Percentiles rank a stretch among this genome's conserved stretches.
These are phyloP conservation scores for Scopulariopsis brevicaulis DNA, from an alignment of 2,329 filamentous ascomycete species.

Conservation along the genomic window DNA sequence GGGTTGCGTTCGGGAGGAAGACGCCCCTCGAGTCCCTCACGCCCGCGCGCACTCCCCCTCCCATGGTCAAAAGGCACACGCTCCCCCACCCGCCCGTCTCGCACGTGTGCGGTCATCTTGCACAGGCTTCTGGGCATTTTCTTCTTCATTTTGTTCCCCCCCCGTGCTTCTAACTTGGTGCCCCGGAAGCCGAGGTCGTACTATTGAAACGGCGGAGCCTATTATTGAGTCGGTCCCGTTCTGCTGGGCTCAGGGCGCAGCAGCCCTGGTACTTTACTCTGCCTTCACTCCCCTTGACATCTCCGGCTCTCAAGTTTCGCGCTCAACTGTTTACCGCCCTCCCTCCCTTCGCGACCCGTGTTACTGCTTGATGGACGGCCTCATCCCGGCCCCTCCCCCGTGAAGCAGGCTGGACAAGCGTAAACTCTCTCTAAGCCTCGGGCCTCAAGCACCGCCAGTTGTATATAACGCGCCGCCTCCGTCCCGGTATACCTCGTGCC, in stretches of 20 bases:
- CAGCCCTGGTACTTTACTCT: not conserved
- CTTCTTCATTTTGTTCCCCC: too few relatives aligned
- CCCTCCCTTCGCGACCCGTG: not conserved
- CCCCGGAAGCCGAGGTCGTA: too few relatives aligned
- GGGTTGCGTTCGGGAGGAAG: too few relatives aligned
- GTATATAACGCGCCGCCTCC: not conserved
- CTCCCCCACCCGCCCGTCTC: not conserved
- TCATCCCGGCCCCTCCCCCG: not conserved
- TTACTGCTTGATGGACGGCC: not conserved
- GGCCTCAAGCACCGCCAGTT: not conserved
- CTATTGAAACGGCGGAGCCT: not conserved
- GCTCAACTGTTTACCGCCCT: not conserved
- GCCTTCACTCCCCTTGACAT: not conserved
- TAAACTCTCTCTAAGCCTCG: not conserved
- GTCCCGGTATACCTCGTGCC: not conserved
- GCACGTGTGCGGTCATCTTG: not conserved
- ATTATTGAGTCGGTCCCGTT: not conserved
- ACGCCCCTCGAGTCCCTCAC: too few relatives aligned
- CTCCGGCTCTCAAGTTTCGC: not conserved
- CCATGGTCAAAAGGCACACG: not conserved
- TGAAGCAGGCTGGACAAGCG: not conserved
- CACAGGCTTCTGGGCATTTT: too few relatives aligned
- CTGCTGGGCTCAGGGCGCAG: not conserved
- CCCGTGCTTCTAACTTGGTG: too few relatives aligned
- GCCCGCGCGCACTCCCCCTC: not conserved